Conservation (phyloP, 495 filamentous ascomycete genomes). For the Penicillium paradoxum region DNA sequence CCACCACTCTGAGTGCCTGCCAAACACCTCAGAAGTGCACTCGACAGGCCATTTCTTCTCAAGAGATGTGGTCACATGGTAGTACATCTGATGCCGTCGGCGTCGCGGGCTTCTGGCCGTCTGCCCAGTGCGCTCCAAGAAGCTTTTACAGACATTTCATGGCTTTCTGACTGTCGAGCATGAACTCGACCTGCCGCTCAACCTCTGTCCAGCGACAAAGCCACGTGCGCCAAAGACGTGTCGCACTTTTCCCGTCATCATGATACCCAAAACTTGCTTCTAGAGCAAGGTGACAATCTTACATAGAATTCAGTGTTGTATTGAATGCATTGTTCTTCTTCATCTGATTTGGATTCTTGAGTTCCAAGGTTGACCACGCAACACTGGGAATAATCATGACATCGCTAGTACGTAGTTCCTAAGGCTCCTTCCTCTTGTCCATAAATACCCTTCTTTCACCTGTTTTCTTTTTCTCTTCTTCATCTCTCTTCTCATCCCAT, state of each 20-base stretch:
- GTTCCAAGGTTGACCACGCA: no score
- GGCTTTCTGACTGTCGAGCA: constrained; percentile 5
- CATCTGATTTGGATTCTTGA: not conserved
- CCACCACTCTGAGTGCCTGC: constrained; percentile 1
- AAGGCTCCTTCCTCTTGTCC: not conserved
- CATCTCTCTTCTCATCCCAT: not conserved
- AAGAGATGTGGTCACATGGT: not conserved
- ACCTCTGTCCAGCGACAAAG: not conserved
- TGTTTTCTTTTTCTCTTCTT: constrained; percentile 1
- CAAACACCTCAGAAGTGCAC: not conserved
- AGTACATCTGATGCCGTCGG: not conserved
- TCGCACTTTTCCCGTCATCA: constrained; percentile 1
- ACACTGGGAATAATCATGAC: not conserved
- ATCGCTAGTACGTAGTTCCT: not conserved
- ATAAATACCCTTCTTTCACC: not conserved
- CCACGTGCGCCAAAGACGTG: constrained; percentile 4
- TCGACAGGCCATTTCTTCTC: not conserved
- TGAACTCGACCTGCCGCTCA: constrained; percentile 3
- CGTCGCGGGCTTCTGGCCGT: constrained; percentile 4
- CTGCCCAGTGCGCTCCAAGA: constrained; percentile 1
- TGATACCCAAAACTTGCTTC: constrained; percentile 8
- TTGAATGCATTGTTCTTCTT: constrained; percentile 1
- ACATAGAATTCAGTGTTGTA: constrained; percentile 3
- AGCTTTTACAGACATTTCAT: not conserved
- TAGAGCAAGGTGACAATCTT: constrained; percentile 7